Percentiles rank a stretch among this genome's conserved stretches.
Conservation (phyloP, 106 monocot species). For the Amphibolis antarctica region DNA sequence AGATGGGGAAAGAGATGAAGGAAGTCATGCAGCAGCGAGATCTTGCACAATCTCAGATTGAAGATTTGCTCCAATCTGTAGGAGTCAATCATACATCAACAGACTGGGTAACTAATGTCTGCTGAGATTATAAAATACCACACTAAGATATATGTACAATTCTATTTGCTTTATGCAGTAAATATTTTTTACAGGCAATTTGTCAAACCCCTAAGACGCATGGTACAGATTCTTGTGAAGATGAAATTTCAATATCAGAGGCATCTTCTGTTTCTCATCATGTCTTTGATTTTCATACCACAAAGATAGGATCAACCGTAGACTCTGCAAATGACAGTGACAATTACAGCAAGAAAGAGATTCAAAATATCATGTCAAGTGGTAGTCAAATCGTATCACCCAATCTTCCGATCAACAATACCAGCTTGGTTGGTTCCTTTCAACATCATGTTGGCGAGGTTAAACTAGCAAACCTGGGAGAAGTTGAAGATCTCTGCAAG, state of each 20-base stretch:
- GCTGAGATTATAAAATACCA: not conserved
- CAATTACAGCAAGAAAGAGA: slow-evolving; percentile 4
- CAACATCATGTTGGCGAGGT: slow-evolving; percentile 15
- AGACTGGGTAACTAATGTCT: slow-evolving; percentile 29
- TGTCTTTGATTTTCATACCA: slow-evolving; percentile 8
- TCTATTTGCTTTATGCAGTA: not conserved
- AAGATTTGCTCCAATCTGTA: slow-evolving; percentile 46
- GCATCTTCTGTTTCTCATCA: slow-evolving; percentile 29
- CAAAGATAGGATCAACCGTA: slow-evolving; percentile 4
- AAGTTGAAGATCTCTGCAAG: slow-evolving; percentile 65
- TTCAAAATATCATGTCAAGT: slow-evolving; percentile 4
- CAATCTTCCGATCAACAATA: slow-evolving; percentile 14
- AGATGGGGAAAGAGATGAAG: slow-evolving; percentile 94
- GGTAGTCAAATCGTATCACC: slow-evolving; percentile 4
- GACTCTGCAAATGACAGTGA: slow-evolving; percentile 11
- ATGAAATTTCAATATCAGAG: slow-evolving; percentile 31
- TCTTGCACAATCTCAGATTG: slow-evolving; percentile 52
- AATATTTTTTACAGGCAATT: slow-evolving; percentile 18
- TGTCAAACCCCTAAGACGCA: slow-evolving; percentile 12
- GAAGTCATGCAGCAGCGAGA: slow-evolving; percentile 65
- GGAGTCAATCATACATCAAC: slow-evolving; percentile 31
- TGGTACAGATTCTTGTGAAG: slow-evolving; percentile 25
- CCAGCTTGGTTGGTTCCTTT: slow-evolving; percentile 9
- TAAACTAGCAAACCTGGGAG: slow-evolving; percentile 21
- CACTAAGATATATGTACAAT: not conserved